Evolutionary conservation across 345 rosid species (phyloP), one percentile per base, ranked within the genome.

Genomic region (Hibiscus trionum): DNA sequence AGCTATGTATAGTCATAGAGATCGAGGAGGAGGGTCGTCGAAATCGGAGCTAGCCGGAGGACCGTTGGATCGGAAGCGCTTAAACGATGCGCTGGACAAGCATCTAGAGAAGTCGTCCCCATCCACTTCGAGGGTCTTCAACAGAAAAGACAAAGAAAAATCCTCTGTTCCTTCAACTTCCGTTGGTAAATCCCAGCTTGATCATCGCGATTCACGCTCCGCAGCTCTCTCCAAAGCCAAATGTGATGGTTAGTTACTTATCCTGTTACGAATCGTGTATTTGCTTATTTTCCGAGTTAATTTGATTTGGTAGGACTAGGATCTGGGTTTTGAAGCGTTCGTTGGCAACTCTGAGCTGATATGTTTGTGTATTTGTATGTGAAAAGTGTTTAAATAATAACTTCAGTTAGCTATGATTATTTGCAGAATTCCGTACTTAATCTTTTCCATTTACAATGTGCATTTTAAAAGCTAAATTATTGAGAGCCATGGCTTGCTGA

Each of bases 61-160:
- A 59, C 80, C 83, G 57, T 72, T 84, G 62, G 98, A 93, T 85
- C 94, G 96, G 27, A 87, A 86, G 81, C 89, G 96, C 74, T 90
- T 93, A 79, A 91, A 86, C 55, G 95, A 91, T 77, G 96, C 93
- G 65, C 86, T 93, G 73, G 98, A 93, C 75, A 91, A 88, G 82
- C 97, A 93, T 67, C 83, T 93, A 0, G 91, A 88, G 86, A 93
- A 91, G 84, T 84, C 96, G 3, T 91, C 96, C 47, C 93, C 97
- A 52, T 91, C 96, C 24, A 89, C 98, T 71, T 90, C 98, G 29
- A 84, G 91, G 76, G 84, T 75, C 66, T 77, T 87, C 82, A 78
- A 75, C 72, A 79, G 79, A 71, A 89, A 86, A 80, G 97, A 89
- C 52, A 86, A 84, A 70, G 91, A 82, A 33, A 79, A 80, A 33